Evolutionary conservation across 2,329 filamentous ascomycete genomes (phyloP), one percentile per base, ranked within the genome.

Genomic region (Xylaria multiplex): DNA sequence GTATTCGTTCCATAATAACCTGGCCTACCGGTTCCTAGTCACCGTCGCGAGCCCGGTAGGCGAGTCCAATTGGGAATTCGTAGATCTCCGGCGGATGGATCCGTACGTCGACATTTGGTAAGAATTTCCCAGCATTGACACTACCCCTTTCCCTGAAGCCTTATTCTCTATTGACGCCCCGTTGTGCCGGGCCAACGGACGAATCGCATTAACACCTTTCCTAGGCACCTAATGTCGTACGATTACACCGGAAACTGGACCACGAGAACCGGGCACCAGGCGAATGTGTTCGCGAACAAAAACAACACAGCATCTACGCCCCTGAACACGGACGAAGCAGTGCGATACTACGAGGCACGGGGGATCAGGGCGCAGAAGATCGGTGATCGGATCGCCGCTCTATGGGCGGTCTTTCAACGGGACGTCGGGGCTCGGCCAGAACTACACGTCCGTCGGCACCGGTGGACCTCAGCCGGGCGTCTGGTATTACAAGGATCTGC

Each of bases 401-500:
- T 96, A 95, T 75, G 93, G 92, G 1, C 89, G 92, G n/a, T 84
- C 89, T 0, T 96, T 96, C 74, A 81, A 84, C 57, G 81, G 85
- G 50, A 95, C 93, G 0, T 78, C 83, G 5, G 92, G 92, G 0
- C 83, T 90, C 0, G 93, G 92, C 1, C 79, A 84, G 70, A 74
- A 84, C 0, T 96, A 85, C 79, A 81, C 73, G 5, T 90, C 91
- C 11, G 80, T 90, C 14, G 92, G 91, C 0, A 76, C 81, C 19
- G 91, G 90, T 0, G 76, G 79, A 1, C 69, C 77, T 24, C 86
- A 91, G 76, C 76, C 83, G 2, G 91, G 91, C 4, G 76, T 79
- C 9, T 71, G 77, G 53, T 87, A 91, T 68, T 94, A 91, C 81
- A 91, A 90, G 76, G 87, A 85, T 6, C 83, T 96, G 16, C 92